phyloP scores from a whole-genome alignment of 371 early-diverging fungal species.

The Mortierella sp. region DNA sequence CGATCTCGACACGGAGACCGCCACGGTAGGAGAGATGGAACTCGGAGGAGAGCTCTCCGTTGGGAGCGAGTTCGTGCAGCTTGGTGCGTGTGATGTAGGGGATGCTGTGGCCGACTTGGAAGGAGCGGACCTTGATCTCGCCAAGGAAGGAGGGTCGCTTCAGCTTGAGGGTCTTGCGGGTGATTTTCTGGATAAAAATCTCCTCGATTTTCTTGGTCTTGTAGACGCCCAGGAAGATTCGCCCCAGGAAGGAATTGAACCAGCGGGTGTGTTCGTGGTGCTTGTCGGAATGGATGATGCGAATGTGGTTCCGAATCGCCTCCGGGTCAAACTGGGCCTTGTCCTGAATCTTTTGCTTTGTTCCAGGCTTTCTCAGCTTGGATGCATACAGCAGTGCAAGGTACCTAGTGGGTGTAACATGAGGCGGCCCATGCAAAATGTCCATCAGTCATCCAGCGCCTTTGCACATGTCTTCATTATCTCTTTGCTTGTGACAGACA shows the following conservation, averaged over 20 bases:
- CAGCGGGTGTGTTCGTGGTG: conserved; percentile 81
- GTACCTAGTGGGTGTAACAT: conserved; percentile 74
- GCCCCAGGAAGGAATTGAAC: conserved; percentile 92
- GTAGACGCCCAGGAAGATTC: conserved; percentile 81
- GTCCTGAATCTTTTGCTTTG: conserved; percentile 57
- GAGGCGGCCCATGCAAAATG: neutral
- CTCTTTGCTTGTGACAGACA: neutral
- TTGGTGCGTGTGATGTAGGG: conserved; percentile 87
- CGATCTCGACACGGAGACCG: conserved; percentile 79
- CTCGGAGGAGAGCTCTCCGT: conserved; percentile 83
- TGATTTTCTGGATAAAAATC: conserved; percentile 75
- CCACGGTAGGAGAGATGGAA: conserved; percentile 86
- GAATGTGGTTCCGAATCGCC: conserved; percentile 70
- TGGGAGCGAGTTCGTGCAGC: conserved; percentile 72
- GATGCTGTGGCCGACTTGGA: conserved; percentile 83
- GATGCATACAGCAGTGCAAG: conserved; percentile 59
- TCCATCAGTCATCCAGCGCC: neutral
- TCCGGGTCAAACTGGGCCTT: conserved; percentile 66
- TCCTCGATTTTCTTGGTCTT: conserved; percentile 73
- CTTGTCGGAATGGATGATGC: conserved; percentile 71
- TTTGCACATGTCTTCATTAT: neutral
- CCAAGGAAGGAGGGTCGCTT: conserved; percentile 84
- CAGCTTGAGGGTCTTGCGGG: conserved; percentile 75
- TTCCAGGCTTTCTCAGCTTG: conserved; percentile 53
- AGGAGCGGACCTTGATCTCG: conserved; percentile 84